These are phyloP conservation scores for Noccaea bulbosa DNA, from an alignment of 345 rosid species.

Conservation along the genomic window DNA sequence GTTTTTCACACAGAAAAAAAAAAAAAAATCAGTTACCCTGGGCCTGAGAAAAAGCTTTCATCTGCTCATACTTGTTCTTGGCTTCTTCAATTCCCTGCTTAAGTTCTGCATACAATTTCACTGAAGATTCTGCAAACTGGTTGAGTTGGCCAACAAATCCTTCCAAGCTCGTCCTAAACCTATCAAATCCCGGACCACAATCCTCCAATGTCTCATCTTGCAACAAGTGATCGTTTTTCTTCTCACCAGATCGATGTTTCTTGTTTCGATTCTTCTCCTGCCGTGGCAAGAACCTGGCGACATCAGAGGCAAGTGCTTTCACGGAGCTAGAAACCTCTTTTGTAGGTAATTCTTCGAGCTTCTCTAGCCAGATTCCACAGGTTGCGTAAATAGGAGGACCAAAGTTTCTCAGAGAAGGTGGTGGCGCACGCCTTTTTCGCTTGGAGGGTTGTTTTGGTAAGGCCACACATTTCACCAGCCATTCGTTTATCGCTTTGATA, in stretches of 20 bases:
- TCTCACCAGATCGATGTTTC: slow-evolving; percentile 47
- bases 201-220: slow-evolving; percentile 64
- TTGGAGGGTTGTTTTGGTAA: slow-evolving; percentile 43
- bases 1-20: not conserved
- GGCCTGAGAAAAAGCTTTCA: slow-evolving; percentile 43
- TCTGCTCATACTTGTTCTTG: slow-evolving; percentile 47
- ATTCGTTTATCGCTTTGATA: slow-evolving; percentile 61
- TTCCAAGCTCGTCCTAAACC: slow-evolving; percentile 60
- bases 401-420: slow-evolving; percentile 37
- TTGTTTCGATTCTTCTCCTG: slow-evolving; percentile 77
- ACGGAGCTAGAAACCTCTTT: slow-evolving; percentile 71
- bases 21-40: slow-evolving; percentile 9
- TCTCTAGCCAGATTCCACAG: slow-evolving; percentile 72
- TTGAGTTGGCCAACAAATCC: slow-evolving; percentile 59
- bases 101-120: slow-evolving; percentile 58
- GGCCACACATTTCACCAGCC: slow-evolving; percentile 74
- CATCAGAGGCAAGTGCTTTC: slow-evolving; percentile 65
- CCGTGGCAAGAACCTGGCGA: slow-evolving; percentile 62
- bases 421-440: slow-evolving; percentile 43
- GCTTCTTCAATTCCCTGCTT: slow-evolving; percentile 50
- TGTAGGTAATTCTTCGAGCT: slow-evolving; percentile 51
- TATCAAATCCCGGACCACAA: slow-evolving; percentile 56
- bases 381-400: slow-evolving; percentile 89
- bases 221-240: slow-evolving; percentile 47
- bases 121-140: slow-evolving; percentile 59